Conservation (phyloP, 2,329 filamentous ascomycete genomes). For the Coleophoma eucalyptorum region DNA sequence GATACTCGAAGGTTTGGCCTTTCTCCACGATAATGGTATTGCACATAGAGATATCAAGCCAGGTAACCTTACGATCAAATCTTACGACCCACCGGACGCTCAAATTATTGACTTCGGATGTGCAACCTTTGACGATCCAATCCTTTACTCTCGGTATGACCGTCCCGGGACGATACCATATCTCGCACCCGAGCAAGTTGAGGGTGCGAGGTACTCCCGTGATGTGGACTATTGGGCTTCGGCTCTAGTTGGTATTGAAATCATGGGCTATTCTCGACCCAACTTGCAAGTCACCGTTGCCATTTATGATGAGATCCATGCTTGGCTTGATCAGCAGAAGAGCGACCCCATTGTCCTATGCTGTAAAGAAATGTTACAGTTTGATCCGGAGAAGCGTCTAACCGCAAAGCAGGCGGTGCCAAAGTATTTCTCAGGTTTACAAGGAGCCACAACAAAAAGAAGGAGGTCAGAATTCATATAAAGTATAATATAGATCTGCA, state of each 20-base stretch:
- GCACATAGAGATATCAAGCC: constrained; percentile 18
- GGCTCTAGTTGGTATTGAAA: constrained; percentile 9
- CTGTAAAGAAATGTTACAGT: constrained; percentile 7
- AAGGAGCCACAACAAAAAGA: no score
- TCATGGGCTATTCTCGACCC: constrained; percentile 2
- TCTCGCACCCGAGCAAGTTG: constrained; percentile 14
- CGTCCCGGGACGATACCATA: constrained; percentile 16
- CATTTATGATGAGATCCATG: neutral
- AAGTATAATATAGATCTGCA: no score
- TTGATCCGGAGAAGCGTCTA: constrained; percentile 1
- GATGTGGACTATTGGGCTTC: constrained; percentile 15
- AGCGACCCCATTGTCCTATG: constrained; percentile 2
- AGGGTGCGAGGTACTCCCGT: constrained; percentile 8
- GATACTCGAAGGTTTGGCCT: constrained; percentile 13
- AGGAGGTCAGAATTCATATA: no score
- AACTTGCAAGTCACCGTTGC: neutral
- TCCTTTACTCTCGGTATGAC: constrained; percentile 9
- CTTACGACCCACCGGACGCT: constrained; percentile 15
- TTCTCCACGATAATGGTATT: constrained; percentile 12
- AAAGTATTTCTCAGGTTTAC: no score
- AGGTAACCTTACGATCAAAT: constrained; percentile 10
- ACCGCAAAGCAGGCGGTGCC: neutral
- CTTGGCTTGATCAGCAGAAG: constrained; percentile 2
- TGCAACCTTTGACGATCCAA: constrained; percentile 9
- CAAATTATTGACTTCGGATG: constrained; percentile 19